Conservation (phyloP, 441 rosid genomes). For the Metrosideros polymorpha region DNA sequence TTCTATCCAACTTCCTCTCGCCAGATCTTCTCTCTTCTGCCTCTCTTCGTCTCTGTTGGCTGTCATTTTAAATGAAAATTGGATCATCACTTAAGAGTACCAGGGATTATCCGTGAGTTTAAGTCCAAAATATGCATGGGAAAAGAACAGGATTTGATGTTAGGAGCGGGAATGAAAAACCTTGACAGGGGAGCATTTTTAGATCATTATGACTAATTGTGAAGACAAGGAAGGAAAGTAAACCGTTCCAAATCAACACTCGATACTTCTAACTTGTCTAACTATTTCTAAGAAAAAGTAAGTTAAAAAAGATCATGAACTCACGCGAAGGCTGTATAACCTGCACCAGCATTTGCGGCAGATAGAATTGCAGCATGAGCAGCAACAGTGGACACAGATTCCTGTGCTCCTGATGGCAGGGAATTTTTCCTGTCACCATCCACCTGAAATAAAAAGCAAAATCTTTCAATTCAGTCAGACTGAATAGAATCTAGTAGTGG, state of each 20-base stretch:
- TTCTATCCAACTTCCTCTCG: conserved; percentile 67
- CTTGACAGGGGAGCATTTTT: neutral
- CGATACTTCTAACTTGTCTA: neutral
- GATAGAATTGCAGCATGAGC: conserved; percentile 61
- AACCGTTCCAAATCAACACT: neutral
- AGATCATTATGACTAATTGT: neutral
- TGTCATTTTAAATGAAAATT: conserved; percentile 13
- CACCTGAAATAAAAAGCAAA: conserved; percentile 41
- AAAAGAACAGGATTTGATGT: neutral
- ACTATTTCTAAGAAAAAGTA: neutral
- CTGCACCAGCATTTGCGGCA: conserved; percentile 72
- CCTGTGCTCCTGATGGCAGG: conserved; percentile 45
- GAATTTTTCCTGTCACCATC: conserved; percentile 61
- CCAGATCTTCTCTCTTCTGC: conserved; percentile 69
- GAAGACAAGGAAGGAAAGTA: neutral
- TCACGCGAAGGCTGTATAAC: conserved; percentile 92
- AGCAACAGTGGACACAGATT: conserved; percentile 43
- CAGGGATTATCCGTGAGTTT: neutral
- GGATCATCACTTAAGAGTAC: neutral
- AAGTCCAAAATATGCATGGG: neutral
- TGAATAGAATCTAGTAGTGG: neutral
- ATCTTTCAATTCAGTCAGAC: neutral
- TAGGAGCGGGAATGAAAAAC: neutral
- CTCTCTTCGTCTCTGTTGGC: conserved; percentile 85
- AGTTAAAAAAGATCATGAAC: conserved; percentile 5